Evolutionary conservation across 129 eudicot genomes (phyloP).

Genomic region (Sambucus nigra): DNA sequence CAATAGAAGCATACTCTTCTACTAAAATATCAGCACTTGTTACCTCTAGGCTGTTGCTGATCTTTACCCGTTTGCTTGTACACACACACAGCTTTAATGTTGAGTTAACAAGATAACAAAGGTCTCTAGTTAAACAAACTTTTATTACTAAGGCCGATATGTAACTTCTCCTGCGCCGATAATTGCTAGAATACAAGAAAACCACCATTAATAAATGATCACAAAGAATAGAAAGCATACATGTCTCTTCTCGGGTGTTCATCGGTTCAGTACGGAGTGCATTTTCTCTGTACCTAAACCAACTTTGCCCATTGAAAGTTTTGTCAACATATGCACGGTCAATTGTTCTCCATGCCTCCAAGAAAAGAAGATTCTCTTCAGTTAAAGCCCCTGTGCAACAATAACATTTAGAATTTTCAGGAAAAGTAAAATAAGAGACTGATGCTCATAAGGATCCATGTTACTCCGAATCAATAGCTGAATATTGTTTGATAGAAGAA

Average conservation of each 20-base stretch:
- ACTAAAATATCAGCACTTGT: no score
- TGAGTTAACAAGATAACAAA: background rate
- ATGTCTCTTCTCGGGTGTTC: constrained; percentile 90
- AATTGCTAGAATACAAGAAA: background rate
- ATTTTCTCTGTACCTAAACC: constrained; percentile 97
- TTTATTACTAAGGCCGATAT: background rate
- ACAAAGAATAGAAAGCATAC: constrained; percentile 28
- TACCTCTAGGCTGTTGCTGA: no score
- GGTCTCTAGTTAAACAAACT: background rate
- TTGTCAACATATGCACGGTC: constrained; percentile 97
- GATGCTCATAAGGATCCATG: background rate
- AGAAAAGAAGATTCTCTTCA: constrained; percentile 84
- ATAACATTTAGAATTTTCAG: background rate
- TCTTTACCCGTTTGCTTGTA: no score
- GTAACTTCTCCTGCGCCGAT: background rate
- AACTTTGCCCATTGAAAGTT: constrained; percentile 91
- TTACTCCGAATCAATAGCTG: background rate
- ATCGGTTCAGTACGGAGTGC: constrained; percentile 91
- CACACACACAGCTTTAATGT: background rate
- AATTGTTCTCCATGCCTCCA: constrained; percentile 96
- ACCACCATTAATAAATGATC: background rate
- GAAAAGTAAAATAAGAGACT: background rate
- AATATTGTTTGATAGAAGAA: background rate
- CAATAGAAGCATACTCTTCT: no score
- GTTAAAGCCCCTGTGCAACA: constrained; percentile 59